Base-by-base conservation (phyloP, 495 filamentous ascomycete species). In the Mycothermus thermophilus region DNA sequence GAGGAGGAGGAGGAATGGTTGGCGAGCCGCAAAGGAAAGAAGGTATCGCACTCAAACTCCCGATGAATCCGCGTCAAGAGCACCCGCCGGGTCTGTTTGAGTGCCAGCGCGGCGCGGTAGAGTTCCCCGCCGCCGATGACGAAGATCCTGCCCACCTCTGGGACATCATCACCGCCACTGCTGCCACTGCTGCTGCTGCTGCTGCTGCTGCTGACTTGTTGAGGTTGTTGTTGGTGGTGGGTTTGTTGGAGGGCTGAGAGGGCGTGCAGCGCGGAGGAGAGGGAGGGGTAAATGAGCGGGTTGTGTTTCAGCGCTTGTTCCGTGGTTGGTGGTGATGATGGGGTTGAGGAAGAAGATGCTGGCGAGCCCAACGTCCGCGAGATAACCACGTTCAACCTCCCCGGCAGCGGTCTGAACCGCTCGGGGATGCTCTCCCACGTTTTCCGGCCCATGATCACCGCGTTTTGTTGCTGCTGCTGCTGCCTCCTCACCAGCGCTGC, bases 381-480 rank as follows among this genome's bases (percentile, higher is more conserved):
- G 32, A 97, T 52, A 30, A 97, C 75, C 8, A 94, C 69, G 45
- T 84, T 96, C 4, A 80, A 54, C 17, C 90, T 56, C 16, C 71
- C 82, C 30, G 69, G 76, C 9, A 97, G 61, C 20, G 90, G 90
- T n/a, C 85, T 69, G 46, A 86, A 80, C 9, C 59, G 61, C 0
- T 57, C 47, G 2, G 88, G 88, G 3, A 97, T 84, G 28, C 73
- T 80, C 18, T 88, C 80, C 76, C 85, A 97, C 0, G 90, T 95
- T 58, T 90, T 94, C 43, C 90, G 81, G 31, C 90, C 90, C 88
- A 97, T 97, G 48, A 97, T 78, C 16, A 97, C 78, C 0, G 80
- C 81, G 50, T 96, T 97, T 28, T 45, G 32, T 7, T 7, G 2
- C 8, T 14, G 25, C 20, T n/a, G 0, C 21, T 11, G 26, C 2